Conservation (phyloP, 257 asterid species). For the Solanum sparsipilum region DNA sequence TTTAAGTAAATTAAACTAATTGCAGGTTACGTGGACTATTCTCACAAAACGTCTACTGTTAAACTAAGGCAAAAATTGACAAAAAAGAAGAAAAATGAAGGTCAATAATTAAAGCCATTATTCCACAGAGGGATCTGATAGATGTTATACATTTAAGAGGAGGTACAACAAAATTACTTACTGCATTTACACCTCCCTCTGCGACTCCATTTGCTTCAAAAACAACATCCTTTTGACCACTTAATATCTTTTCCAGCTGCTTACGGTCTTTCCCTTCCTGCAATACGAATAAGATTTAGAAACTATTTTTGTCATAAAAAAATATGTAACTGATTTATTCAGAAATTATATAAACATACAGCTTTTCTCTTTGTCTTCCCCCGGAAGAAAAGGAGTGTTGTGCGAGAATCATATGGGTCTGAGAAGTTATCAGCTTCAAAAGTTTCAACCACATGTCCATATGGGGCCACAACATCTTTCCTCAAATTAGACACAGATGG, state of each 20-base stretch:
- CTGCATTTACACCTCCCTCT: conserved; percentile 74
- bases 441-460: conserved; percentile 68
- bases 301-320: background rate
- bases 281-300: conserved; percentile 13
- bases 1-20: background rate
- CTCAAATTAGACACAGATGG: conserved; percentile 45
- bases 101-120: background rate
- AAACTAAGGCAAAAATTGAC: background rate
- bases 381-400: conserved; percentile 72
- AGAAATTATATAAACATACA: conserved; percentile 27
- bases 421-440: conserved; percentile 33
- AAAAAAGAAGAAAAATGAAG: background rate
- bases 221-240: conserved; percentile 45
- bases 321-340: background rate
- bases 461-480: conserved; percentile 92
- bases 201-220: conserved; percentile 56
- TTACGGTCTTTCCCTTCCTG: conserved; percentile 87
- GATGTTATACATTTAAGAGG: background rate
- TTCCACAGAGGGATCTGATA: background rate
- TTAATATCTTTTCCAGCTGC: conserved; percentile 33
- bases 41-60: background rate
- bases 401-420: conserved; percentile 60
- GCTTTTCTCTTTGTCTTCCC: conserved; percentile 86
- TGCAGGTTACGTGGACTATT: background rate
- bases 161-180: conserved; percentile 25